Conservation (phyloP, 257 asterid genomes). For the Ajuga chamaepitys region DNA sequence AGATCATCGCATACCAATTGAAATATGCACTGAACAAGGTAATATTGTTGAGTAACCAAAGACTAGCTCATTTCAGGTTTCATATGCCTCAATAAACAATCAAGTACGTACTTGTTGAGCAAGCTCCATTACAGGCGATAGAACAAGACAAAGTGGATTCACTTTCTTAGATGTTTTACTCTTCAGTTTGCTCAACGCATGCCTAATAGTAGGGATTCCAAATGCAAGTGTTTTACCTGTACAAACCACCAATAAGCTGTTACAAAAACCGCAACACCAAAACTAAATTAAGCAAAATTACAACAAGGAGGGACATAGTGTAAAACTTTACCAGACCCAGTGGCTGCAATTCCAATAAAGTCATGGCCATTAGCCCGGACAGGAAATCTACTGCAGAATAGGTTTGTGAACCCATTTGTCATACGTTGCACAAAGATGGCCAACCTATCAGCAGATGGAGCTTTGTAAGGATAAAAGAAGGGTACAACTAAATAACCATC, state of each 20-base stretch:
- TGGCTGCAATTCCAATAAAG: constrained; percentile 89
- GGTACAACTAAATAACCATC: too few relatives aligned
- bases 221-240: constrained; percentile 93
- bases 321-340: constrained; percentile 69
- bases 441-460: too few relatives aligned
- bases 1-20: too few relatives aligned
- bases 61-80: neutral
- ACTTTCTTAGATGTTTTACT: constrained; percentile 33
- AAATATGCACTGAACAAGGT: neutral
- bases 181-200: constrained; percentile 53
- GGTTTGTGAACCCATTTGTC: too few relatives aligned
- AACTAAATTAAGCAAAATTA: neutral
- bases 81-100: neutral
- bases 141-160: constrained; percentile 72
- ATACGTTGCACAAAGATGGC: too few relatives aligned
- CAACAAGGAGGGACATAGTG: neutral
- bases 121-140: constrained; percentile 92
- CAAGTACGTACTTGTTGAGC: constrained; percentile 86
- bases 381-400: too few relatives aligned
- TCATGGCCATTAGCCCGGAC: constrained; percentile 93
- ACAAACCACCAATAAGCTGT: constrained; percentile 7
- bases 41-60: too few relatives aligned
- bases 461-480: too few relatives aligned
- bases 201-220: constrained; percentile 91
- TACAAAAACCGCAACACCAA: neutral